Conservation (phyloP, 2,329 filamentous ascomycete genomes). For the Xylaria sp. region DNA sequence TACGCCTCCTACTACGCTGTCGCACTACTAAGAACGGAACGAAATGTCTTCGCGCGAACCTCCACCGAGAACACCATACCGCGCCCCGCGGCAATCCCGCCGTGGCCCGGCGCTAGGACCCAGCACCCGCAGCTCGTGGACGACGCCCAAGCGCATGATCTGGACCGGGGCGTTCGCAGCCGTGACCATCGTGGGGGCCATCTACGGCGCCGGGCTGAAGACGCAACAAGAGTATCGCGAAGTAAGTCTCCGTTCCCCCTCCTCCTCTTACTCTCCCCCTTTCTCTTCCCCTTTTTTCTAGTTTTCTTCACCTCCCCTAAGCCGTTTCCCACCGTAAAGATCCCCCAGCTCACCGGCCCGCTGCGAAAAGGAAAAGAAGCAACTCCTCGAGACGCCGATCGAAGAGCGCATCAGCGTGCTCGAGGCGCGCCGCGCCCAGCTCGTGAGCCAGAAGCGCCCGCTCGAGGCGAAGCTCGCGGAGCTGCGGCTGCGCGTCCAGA, state of each 20-base stretch:
- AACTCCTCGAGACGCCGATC: conserved; percentile 47
- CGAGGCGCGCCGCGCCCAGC: conserved; percentile 48
- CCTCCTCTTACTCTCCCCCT: background rate
- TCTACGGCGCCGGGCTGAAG: conserved; percentile 57
- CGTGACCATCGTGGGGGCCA: conserved; percentile 52
- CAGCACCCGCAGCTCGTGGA: conserved; percentile 5
- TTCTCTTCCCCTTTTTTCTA: background rate
- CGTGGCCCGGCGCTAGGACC: background rate
- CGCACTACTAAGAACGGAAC: background rate
- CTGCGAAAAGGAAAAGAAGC: conserved; percentile 39
- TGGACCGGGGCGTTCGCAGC: conserved; percentile 53
- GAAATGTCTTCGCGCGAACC: background rate
- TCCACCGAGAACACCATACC: background rate
- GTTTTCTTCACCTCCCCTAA: background rate
- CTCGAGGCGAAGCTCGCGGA: conserved; percentile 51
- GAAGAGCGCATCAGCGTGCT: conserved; percentile 54
- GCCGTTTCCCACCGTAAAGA: background rate
- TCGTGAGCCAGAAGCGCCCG: conserved; percentile 47
- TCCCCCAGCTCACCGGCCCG: background rate
- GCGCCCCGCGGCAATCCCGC: background rate
- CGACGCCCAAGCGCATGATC: conserved; percentile 35
- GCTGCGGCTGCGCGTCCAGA: conserved; percentile 47
- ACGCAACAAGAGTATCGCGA: conserved; percentile 53
- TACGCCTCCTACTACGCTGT: background rate
- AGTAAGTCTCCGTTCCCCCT: conserved; percentile 37